A percentile compares a stretch with the other conserved stretches of the same genome.
Evolutionary conservation across 192 early-diverging fungal genomes (phyloP).

Genomic region (Chytriomyces sp.): DNA sequence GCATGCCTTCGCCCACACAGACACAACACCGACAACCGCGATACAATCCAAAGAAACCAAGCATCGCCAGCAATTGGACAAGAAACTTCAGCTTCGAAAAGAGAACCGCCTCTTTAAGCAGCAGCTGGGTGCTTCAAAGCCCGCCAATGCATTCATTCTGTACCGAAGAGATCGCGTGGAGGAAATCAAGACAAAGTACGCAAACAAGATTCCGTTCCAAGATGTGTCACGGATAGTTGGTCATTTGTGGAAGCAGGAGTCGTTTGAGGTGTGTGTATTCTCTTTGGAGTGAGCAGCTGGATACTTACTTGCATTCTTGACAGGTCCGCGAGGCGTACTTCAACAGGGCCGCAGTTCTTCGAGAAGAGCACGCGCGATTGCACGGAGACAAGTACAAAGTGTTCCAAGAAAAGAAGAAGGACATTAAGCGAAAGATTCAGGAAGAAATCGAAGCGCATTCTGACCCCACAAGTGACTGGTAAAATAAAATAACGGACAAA

Average conservation of each 20-base stretch:
- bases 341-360: not conserved
- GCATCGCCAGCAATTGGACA: too few species aligned
- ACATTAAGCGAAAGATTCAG: not conserved
- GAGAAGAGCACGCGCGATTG: not conserved
- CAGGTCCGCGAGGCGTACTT: not conserved
- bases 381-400: not conserved
- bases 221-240: not conserved
- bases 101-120: not conserved
- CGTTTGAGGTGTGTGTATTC: not conserved
- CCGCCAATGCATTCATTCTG: slow-evolving; percentile 8
- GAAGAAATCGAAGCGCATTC: not conserved
- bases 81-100: too few species aligned
- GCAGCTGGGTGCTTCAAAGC: not conserved
- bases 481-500: too few species aligned
- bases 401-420: not conserved
- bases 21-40: too few species aligned
- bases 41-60: too few species aligned
- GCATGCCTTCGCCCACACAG: too few species aligned
- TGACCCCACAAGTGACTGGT: too few species aligned
- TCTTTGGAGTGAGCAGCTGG: not conserved
- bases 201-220: not conserved
- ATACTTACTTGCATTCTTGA: not conserved
- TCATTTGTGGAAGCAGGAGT: not conserved
- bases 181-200: not conserved
- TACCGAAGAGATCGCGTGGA: slow-evolving; percentile 6